phyloP scores from a whole-genome alignment of 495 filamentous ascomycete species.

The Hypoxylon perforatum region DNA sequence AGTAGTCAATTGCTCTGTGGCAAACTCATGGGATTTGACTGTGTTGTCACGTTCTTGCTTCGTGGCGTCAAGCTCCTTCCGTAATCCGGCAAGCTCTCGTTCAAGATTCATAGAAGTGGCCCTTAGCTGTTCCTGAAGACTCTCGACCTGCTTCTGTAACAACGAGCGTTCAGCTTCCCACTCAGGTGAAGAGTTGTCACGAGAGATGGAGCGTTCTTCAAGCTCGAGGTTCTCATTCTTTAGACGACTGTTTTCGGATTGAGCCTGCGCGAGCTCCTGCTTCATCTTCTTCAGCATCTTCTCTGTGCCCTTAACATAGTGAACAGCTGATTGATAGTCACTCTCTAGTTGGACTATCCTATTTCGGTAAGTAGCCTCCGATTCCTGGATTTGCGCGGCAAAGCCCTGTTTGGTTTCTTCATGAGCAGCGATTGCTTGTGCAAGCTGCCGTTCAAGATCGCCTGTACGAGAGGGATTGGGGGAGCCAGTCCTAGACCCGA shows the following conservation, averaged over 20 bases:
- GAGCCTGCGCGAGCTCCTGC: constrained; percentile 90
- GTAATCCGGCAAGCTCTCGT: constrained; percentile 72
- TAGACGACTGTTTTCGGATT: constrained; percentile 82
- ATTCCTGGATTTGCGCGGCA: constrained; percentile 82
- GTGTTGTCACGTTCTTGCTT: constrained; percentile 75
- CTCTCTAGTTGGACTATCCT: constrained; percentile 93
- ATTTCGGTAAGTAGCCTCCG: constrained; percentile 85
- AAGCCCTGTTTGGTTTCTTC: constrained; percentile 81
- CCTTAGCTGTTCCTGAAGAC: constrained; percentile 73
- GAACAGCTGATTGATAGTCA: constrained; percentile 99
- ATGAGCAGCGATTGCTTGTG: constrained; percentile 78
- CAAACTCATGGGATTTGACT: constrained; percentile 64
- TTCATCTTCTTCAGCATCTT: constrained; percentile 99
- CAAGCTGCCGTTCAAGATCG: constrained; percentile 91
- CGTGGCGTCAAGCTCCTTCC: constrained; percentile 70
- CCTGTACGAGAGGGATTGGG: constrained; percentile 84
- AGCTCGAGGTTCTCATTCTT: constrained; percentile 79
- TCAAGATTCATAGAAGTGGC: constrained; percentile 75
- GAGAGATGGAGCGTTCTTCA: constrained; percentile 60
- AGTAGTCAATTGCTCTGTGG: constrained; percentile 67
- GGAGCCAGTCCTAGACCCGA: constrained; percentile 74
- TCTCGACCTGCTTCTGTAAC: constrained; percentile 73
- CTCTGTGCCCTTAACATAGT: constrained; percentile 98
- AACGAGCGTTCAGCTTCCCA: constrained; percentile 82
- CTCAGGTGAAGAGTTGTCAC: constrained; percentile 57